These are phyloP conservation scores for Falciphora oryzae DNA, from an alignment of 2,329 filamentous ascomycete species.

Conservation along the genomic window DNA sequence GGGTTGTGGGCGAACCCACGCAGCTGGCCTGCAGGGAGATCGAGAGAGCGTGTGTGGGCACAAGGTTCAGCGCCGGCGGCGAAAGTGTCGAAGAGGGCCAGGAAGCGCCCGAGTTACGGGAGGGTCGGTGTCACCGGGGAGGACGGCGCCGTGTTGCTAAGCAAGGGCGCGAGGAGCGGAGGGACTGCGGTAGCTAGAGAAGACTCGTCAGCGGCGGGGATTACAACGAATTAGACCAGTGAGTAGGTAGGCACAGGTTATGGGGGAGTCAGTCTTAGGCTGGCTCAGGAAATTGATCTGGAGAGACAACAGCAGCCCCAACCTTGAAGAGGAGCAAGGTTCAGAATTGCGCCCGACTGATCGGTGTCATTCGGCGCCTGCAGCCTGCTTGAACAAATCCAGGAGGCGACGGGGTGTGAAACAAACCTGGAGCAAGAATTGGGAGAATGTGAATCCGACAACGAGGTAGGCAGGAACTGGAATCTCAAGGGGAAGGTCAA, in stretches of 20 bases:
- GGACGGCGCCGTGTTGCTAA: neutral
- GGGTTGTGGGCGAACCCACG: neutral
- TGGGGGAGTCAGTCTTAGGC: neutral
- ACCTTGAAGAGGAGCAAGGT: too few species aligned
- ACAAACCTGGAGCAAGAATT: too few species aligned
- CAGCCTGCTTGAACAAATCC: neutral
- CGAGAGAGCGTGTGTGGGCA: neutral
- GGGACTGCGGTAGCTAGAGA: neutral
- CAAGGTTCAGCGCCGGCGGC: neutral
- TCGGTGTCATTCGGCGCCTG: neutral
- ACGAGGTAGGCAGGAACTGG: neutral
- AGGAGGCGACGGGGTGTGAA: neutral
- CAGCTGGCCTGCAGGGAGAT: neutral
- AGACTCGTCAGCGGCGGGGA: neutral
- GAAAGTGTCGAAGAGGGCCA: neutral
- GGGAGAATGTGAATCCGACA: neutral
- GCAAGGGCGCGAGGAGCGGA: neutral
- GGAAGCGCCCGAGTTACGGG: neutral
- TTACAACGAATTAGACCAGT: neutral
- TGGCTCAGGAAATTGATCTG: neutral
- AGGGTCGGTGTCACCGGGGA: neutral
- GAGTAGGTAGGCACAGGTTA: neutral
- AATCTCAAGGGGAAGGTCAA: too few species aligned
- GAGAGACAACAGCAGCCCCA: neutral
- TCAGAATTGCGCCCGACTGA: neutral